Conservation (phyloP, 306 rosid species). For the Cicer chorassanicum region DNA sequence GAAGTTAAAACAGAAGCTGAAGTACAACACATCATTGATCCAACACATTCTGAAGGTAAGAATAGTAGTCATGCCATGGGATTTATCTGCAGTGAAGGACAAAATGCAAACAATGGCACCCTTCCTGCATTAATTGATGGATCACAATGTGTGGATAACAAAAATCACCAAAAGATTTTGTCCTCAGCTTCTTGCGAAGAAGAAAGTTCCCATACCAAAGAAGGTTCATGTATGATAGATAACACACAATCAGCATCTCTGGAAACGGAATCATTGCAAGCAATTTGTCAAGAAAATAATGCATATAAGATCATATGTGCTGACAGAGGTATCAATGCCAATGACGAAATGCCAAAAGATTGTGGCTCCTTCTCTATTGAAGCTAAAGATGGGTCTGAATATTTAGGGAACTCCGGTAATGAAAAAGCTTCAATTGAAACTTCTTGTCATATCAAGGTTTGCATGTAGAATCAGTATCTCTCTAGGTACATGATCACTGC, state of each 20-base stretch:
- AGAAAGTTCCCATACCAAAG: constrained; percentile 21
- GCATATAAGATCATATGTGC: constrained; percentile 29
- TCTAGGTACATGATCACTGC: constrained; percentile 29
- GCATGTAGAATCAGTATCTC: background rate
- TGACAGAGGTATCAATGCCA: background rate
- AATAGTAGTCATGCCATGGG: constrained; percentile 35
- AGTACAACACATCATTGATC: constrained; percentile 13
- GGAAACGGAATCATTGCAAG: background rate
- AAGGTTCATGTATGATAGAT: constrained; percentile 33
- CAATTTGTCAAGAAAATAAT: constrained; percentile 39
- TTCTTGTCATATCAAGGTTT: constrained; percentile 29
- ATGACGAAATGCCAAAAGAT: constrained; percentile 1
- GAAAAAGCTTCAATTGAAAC: constrained; percentile 39
- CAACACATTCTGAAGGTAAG: constrained; percentile 28
- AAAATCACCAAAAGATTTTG: constrained; percentile 35
- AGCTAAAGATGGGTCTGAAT: constrained; percentile 40
- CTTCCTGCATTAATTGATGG: constrained; percentile 33
- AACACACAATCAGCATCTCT: constrained; percentile 6
- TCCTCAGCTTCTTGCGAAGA: constrained; percentile 39
- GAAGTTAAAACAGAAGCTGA: constrained; percentile 36
- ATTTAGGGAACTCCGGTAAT: constrained; percentile 33
- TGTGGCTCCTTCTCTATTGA: constrained; percentile 21
- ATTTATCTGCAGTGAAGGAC: constrained; percentile 21
- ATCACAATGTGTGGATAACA: constrained; percentile 38
- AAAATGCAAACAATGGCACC: constrained; percentile 1